Conservation (phyloP, 352 stramenopile species). For the Phytophthora citrophthora region DNA sequence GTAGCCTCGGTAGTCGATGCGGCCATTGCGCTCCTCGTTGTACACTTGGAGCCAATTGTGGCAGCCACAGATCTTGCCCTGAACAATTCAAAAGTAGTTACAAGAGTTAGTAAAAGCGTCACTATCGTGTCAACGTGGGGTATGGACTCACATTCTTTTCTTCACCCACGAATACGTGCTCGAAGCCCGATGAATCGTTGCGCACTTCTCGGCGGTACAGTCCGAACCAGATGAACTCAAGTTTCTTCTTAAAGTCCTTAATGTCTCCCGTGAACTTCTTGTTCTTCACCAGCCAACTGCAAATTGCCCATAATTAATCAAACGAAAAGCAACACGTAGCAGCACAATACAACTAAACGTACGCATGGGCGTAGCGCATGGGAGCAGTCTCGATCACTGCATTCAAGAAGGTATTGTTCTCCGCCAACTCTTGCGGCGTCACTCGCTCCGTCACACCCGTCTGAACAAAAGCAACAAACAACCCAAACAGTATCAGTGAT, state of each 20-base stretch:
- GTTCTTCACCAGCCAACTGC: slow-evolving; percentile 84
- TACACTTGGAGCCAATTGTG: slow-evolving; percentile 99
- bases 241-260: slow-evolving; percentile 87
- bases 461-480: slow-evolving; percentile 31
- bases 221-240: slow-evolving; percentile 96
- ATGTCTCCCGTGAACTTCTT: slow-evolving; percentile 82
- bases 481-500: slow-evolving; percentile 5
- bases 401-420: slow-evolving; percentile 94
- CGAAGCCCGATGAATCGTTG: slow-evolving; percentile 95
- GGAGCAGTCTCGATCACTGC: slow-evolving; percentile 91
- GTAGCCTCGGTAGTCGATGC: slow-evolving; percentile 94
- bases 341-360: slow-evolving; percentile 20
- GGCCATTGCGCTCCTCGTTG: slow-evolving; percentile 93
- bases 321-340: not conserved
- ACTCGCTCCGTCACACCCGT: slow-evolving; percentile 89
- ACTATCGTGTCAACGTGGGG: too few relatives aligned
- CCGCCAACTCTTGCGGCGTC: slow-evolving; percentile 83
- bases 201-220: slow-evolving; percentile 90
- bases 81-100: not conserved
- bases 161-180: slow-evolving; percentile 97
- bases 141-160: slow-evolving; percentile 83
- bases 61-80: slow-evolving; percentile 92
- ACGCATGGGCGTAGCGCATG: slow-evolving; percentile 95
- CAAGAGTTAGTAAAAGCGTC: slow-evolving; percentile 1
- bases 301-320: slow-evolving; percentile 3